Evolutionary conservation across 331 rosid species (phyloP).

Genomic region (Cydonia oblonga): DNA sequence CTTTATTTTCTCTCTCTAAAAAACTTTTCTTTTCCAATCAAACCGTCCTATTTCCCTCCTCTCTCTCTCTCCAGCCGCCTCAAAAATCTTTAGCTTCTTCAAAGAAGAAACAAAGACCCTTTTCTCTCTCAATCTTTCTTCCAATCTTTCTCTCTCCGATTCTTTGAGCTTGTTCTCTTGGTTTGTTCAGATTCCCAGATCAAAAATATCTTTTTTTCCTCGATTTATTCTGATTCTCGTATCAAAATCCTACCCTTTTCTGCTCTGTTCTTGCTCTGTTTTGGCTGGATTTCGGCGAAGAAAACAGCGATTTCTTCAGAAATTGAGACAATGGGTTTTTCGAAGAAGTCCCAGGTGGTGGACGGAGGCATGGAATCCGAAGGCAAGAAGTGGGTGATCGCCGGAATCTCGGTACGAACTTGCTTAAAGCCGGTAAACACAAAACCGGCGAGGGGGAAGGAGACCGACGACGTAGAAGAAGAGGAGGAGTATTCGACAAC

Average conservation of each 20-base stretch:
- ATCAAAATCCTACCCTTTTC: background rate
- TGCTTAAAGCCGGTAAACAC: slow-evolving; percentile 68
- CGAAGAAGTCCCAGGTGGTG: slow-evolving; percentile 48
- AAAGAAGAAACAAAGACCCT: slow-evolving; percentile 36
- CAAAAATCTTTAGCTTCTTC: background rate
- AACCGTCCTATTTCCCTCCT: slow-evolving; percentile 17
- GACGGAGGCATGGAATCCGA: slow-evolving; percentile 61
- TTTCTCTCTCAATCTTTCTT: slow-evolving; percentile 36
- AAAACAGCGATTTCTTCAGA: background rate
- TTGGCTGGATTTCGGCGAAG: background rate
- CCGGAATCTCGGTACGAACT: slow-evolving; percentile 49
- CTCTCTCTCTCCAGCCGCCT: slow-evolving; percentile 15
- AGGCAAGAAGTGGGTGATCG: slow-evolving; percentile 63
- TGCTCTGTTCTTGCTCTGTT: slow-evolving; percentile 11
- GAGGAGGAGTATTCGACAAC: slow-evolving; percentile 52
- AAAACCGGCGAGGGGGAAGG: slow-evolving; percentile 23
- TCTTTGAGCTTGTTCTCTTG: background rate
- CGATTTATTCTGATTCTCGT: slow-evolving; percentile 33
- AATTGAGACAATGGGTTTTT: slow-evolving; percentile 55
- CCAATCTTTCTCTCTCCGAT: slow-evolving; percentile 1
- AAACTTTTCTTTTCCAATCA: slow-evolving; percentile 5
- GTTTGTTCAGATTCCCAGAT: slow-evolving; percentile 19
- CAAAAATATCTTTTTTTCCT: slow-evolving; percentile 1
- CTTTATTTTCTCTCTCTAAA: slow-evolving; percentile 33
- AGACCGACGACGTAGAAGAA: slow-evolving; percentile 21